A percentile compares a stretch with the other conserved stretches of the same genome.
Evolutionary conservation across 129 eudicot genomes (phyloP).

Genomic region (Ambrosia artemisiifolia): DNA sequence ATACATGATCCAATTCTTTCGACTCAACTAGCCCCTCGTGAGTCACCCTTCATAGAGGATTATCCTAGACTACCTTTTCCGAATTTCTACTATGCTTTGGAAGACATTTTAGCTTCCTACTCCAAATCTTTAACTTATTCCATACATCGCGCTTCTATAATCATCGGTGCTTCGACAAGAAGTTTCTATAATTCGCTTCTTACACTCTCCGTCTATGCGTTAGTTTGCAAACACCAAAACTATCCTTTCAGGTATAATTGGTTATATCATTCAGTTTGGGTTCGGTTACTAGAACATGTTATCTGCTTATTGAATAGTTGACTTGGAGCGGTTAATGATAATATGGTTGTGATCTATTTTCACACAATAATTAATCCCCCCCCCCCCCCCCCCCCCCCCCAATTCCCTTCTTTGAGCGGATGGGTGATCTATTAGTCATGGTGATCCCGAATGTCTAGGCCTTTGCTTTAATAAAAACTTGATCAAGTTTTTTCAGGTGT

Average conservation of each 20-base stretch:
- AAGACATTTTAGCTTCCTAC: background rate
- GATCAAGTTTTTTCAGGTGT: too few species aligned
- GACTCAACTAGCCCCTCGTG: background rate
- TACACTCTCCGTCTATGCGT: background rate
- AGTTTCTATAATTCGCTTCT: background rate
- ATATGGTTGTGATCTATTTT: too few species aligned
- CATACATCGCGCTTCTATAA: background rate
- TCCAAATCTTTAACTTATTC: background rate
- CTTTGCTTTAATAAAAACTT: too few species aligned
- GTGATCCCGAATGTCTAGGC: too few species aligned
- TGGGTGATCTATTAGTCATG: too few species aligned
- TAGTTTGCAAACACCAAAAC: conserved; percentile 1
- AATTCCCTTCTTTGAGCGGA: too few species aligned
- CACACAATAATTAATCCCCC: too few species aligned
- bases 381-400: too few species aligned
- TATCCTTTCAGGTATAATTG: background rate
- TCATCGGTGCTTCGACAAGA: conserved; percentile 1
- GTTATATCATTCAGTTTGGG: background rate
- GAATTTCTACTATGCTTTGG: background rate
- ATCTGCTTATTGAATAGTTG: too few species aligned
- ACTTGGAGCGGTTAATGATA: too few species aligned
- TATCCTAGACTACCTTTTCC: background rate
- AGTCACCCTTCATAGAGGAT: background rate
- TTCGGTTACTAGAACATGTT: too few species aligned
- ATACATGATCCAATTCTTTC: background rate